Evolutionary conservation across 2,329 filamentous ascomycete species (phyloP), one percentile per base, ranked within the genome.

Genomic region (Zalaria obscura): DNA sequence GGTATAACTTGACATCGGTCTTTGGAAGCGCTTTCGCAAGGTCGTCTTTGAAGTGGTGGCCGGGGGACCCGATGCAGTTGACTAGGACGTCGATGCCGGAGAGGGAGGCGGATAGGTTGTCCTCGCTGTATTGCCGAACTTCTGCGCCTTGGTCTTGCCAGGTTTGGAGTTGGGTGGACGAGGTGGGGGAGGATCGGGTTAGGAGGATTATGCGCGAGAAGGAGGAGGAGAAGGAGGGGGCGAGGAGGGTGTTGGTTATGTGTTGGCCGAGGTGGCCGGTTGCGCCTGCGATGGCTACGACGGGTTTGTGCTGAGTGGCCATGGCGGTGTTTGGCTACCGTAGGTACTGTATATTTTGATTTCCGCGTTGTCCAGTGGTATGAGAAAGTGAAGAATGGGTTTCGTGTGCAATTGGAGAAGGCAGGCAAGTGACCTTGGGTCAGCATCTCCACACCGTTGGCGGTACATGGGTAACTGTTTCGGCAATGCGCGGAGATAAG

Each of bases 51-150:
- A 60, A 53, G 7, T 39, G 38, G 31, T 58, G 50, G 42, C 58
- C 54, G 3, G 46, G 37, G 1, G 49, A 41, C 1, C 55, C 54
- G 40, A 58, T 42, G 5, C 54, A 45, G 41, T 57, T 60, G 26
- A 62, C 47, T 5, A 62, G 54, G 27, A 60, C 50, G 29, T 60
- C 47, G 1, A 60, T 52, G 33, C 48, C 57, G 1, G 50, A 39
- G 1, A 62, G 48, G 6, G 53, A 50, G 7, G 44, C 42, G 18
- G 33, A 11, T 5, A 59, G 46, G 27, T 53, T 51, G 28, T 47
- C 42, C 11, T 50, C 47, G 5, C 46, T 39, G 27, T 47, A 46
- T 25, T 48, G 35, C 9, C 47, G 45, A 6, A 49, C 38, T 18
- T 42, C 41, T 9, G 47, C 27, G 8, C 37, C 44, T 33, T 6